phyloP scores from a whole-genome alignment of 176 grass and related monocot genomes.

The Ananas comosus region DNA sequence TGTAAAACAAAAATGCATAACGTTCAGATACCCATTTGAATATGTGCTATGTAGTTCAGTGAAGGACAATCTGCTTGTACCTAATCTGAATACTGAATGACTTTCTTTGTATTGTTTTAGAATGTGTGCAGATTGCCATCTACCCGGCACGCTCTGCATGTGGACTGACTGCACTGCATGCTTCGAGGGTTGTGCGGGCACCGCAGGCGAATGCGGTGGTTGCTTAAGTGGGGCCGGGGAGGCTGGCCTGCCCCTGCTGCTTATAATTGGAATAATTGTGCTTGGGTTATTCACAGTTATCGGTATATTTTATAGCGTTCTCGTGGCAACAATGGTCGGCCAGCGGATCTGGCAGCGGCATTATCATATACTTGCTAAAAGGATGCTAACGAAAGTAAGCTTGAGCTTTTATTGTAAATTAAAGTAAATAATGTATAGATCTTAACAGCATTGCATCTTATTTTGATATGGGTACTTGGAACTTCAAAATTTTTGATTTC shows the following conservation, averaged over 20 bases:
- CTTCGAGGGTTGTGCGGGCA: slow-evolving; percentile 75
- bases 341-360: slow-evolving; percentile 91
- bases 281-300: slow-evolving; percentile 54
- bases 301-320: slow-evolving; percentile 77
- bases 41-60: too few species aligned
- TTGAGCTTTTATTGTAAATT: neutral
- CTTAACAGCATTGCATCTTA: too few species aligned
- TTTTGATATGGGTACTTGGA: neutral
- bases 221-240: slow-evolving; percentile 75
- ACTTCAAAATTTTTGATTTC: neutral
- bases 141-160: slow-evolving; percentile 81
- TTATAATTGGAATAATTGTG: slow-evolving; percentile 76
- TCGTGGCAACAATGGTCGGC: slow-evolving; percentile 81
- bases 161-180: slow-evolving; percentile 92
- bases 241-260: slow-evolving; percentile 60
- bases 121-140: slow-evolving; percentile 84
- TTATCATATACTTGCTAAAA: slow-evolving; percentile 77
- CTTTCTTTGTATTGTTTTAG: slow-evolving; percentile 30
- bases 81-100: neutral
- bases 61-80: neutral
- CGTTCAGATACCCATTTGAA: too few species aligned
- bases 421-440: neutral
- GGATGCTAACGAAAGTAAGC: slow-evolving; percentile 83
- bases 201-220: slow-evolving; percentile 78
- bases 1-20: too few species aligned